These are phyloP conservation scores for Noccaea caerulescens DNA, from an alignment of 345 rosid species.

Conservation along the genomic window DNA sequence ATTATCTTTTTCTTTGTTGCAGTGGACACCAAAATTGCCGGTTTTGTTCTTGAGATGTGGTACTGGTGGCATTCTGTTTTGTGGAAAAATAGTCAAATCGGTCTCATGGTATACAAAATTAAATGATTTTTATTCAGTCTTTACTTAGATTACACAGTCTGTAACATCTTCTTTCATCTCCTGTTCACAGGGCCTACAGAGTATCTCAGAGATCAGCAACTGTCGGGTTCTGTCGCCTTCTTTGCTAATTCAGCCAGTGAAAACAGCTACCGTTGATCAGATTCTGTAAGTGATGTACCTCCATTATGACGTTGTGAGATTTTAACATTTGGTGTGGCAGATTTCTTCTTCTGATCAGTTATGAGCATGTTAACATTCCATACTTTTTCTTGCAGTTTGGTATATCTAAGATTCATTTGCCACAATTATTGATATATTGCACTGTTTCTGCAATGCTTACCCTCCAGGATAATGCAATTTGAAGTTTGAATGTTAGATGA, in stretches of 20 bases:
- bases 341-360: slow-evolving; percentile 3
- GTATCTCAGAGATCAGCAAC: slow-evolving; percentile 44
- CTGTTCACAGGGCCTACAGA: slow-evolving; percentile 52
- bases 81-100: slow-evolving; percentile 61
- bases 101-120: slow-evolving; percentile 53
- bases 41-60: slow-evolving; percentile 88
- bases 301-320: slow-evolving; percentile 11
- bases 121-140: slow-evolving; percentile 10
- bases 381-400: slow-evolving; percentile 15
- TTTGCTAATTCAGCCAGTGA: slow-evolving; percentile 66
- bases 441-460: slow-evolving; percentile 3
- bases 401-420: slow-evolving; percentile 20
- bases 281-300: slow-evolving; percentile 61
- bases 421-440: not conserved
- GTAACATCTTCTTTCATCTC: slow-evolving; percentile 32
- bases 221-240: slow-evolving; percentile 54
- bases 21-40: slow-evolving; percentile 64
- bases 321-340: slow-evolving; percentile 1
- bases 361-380: slow-evolving; percentile 11
- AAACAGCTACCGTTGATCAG: slow-evolving; percentile 52
- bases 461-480: slow-evolving; percentile 26
- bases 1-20: slow-evolving; percentile 36
- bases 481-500: slow-evolving; percentile 22
- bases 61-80: slow-evolving; percentile 85
- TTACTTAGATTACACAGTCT: slow-evolving; percentile 23